A percentile compares a stretch with the other conserved stretches of the same genome.
Evolutionary conservation across 441 rosid species (phyloP).

Genomic region (Breynia disticha): DNA sequence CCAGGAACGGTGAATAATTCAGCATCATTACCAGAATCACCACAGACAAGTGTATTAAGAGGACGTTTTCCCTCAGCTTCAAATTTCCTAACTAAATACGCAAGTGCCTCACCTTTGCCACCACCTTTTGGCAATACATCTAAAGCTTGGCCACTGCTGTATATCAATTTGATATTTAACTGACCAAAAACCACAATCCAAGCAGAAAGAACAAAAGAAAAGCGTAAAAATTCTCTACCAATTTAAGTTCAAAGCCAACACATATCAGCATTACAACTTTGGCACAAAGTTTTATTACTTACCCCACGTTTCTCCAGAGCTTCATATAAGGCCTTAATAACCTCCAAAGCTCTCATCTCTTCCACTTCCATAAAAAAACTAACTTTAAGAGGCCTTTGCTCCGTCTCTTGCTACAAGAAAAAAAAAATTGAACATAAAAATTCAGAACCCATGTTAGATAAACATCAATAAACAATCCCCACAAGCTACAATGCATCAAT

Average conservation of each 20-base stretch:
- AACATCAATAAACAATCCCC: no score
- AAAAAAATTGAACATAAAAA: not conserved
- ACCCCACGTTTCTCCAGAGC: conserved; percentile 57
- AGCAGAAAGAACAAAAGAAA: conserved; percentile 1
- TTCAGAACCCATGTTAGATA: no score
- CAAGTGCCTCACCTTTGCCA: conserved; percentile 93
- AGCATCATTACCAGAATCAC: conserved; percentile 97
- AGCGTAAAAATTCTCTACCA: not conserved
- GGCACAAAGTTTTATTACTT: conserved; percentile 13
- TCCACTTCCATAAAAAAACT: conserved; percentile 82
- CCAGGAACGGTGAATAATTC: conserved; percentile 77
- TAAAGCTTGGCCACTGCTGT: conserved; percentile 79
- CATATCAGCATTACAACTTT: not conserved
- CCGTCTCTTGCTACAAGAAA: conserved; percentile 58
- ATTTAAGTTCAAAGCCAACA: not conserved
- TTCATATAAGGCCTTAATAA: conserved; percentile 44
- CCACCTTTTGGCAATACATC: conserved; percentile 87
- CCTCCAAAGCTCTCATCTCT: conserved; percentile 52
- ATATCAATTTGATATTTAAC: conserved; percentile 84
- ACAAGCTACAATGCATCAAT: no score
- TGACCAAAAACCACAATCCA: conserved; percentile 20
- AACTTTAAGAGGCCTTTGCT: conserved; percentile 74
- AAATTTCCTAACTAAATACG: conserved; percentile 67
- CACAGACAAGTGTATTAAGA: conserved; percentile 75
- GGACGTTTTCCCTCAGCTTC: conserved; percentile 54